phyloP scores from a whole-genome alignment of 768 basidiomycete species.

The Agaricus bisporus region DNA sequence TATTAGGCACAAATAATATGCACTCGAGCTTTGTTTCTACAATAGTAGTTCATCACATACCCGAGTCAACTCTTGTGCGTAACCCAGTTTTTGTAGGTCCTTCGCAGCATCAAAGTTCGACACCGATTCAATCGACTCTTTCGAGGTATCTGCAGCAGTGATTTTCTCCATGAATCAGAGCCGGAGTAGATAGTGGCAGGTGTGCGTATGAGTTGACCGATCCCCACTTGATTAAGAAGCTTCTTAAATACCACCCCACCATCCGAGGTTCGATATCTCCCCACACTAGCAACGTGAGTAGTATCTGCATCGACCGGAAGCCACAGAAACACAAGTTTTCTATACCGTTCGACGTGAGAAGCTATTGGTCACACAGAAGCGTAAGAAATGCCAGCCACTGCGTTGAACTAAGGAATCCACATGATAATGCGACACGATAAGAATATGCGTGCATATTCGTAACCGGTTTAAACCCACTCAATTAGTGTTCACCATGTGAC shows the following conservation, averaged over 20 bases:
- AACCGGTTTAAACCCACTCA: no score
- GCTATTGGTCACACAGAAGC: no score
- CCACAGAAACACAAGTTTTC: not conserved
- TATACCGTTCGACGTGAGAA: not conserved
- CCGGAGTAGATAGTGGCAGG: not conserved
- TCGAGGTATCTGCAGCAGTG: not conserved
- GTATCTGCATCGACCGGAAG: not conserved
- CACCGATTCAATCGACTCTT: not conserved
- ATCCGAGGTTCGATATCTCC: not conserved
- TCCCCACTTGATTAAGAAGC: not conserved
- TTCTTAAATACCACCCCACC: not conserved
- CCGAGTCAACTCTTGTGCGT: constrained; percentile 48
- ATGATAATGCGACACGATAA: no score
- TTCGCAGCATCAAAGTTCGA: constrained; percentile 18
- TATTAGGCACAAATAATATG: not conserved
- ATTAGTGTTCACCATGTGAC: no score
- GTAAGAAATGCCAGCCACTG: no score
- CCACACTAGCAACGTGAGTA: not conserved
- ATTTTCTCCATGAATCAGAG: not conserved
- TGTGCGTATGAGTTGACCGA: not conserved
- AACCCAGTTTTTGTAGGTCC: constrained; percentile 46
- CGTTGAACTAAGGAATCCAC: no score
- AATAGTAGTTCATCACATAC: constrained; percentile 22
- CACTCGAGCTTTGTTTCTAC: not conserved
- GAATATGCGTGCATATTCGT: no score